These are phyloP conservation scores for Geotrichum citri-aurantii DNA, from an alignment of 1,139 yeast genomes.

Conservation along the genomic window DNA sequence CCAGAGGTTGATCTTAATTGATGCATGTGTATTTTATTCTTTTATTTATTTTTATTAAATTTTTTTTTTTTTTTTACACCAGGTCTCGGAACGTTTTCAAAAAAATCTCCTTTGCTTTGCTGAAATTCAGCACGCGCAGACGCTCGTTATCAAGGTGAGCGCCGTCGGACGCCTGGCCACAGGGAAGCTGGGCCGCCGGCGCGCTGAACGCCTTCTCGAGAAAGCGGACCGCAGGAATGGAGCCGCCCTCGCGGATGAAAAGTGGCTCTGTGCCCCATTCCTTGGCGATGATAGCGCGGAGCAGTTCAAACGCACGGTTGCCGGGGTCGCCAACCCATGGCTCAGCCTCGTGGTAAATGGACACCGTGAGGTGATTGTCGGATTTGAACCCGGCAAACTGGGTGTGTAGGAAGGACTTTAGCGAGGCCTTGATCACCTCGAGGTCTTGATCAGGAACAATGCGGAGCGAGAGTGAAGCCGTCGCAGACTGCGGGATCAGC, in stretches of 20 bases:
- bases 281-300: slow-evolving; percentile 54
- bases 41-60: too few species aligned
- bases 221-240: slow-evolving; percentile 84
- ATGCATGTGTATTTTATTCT: too few species aligned
- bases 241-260: slow-evolving; percentile 91
- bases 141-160: slow-evolving; percentile 91
- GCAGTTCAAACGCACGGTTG: slow-evolving; percentile 65
- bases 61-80: too few species aligned
- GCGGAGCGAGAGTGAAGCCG: slow-evolving; percentile 72
- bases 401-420: slow-evolving; percentile 44
- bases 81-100: slow-evolving; percentile 30
- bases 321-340: slow-evolving; percentile 92
- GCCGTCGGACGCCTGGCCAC: slow-evolving; percentile 92
- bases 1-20: too few species aligned
- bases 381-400: slow-evolving; percentile 48
- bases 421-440: slow-evolving; percentile 47
- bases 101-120: slow-evolving; percentile 65
- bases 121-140: slow-evolving; percentile 68
- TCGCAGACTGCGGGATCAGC: slow-evolving; percentile 77
- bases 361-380: slow-evolving; percentile 53
- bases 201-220: slow-evolving; percentile 78
- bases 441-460: slow-evolving; percentile 85
- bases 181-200: slow-evolving; percentile 91
- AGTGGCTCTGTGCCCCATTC: slow-evolving; percentile 44
- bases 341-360: slow-evolving; percentile 77